These are phyloP conservation scores for Allium cepa DNA, from an alignment of 106 monocot genomes.

Conservation along the genomic window DNA sequence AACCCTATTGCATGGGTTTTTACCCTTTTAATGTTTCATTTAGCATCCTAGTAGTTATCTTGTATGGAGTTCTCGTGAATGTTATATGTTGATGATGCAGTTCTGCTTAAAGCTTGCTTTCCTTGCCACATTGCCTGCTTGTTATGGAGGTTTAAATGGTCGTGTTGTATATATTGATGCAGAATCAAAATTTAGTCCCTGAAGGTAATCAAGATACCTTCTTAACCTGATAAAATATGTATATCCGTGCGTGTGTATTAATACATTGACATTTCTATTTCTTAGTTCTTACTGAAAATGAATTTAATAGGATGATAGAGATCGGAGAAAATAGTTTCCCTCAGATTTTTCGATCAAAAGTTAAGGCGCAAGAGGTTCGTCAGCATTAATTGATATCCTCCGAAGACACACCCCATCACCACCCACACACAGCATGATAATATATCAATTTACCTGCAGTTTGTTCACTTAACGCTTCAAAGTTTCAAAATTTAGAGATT, in stretches of 20 bases:
- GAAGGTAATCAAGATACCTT: conserved; percentile 36
- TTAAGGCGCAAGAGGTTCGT: conserved; percentile 72
- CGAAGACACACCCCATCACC: too few species aligned
- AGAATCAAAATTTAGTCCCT: conserved; percentile 87
- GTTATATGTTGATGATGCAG: conserved; percentile 27
- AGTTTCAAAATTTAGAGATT: too few species aligned
- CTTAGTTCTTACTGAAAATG: conserved; percentile 2
- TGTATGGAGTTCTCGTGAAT: conserved; percentile 4
- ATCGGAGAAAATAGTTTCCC: conserved; percentile 88
- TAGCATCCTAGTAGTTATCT: background rate
- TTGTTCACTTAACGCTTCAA: too few species aligned
- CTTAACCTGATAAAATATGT: background rate
- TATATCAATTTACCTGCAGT: too few species aligned
- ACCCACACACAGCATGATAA: too few species aligned
- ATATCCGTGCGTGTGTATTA: background rate
- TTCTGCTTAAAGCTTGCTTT: conserved; percentile 85
- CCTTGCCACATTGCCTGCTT: conserved; percentile 67
- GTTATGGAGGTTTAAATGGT: conserved; percentile 83
- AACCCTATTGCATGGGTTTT: too few species aligned
- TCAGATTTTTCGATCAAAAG: conserved; percentile 61
- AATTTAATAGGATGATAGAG: conserved; percentile 69
- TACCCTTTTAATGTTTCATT: too few species aligned
- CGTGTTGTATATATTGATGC: conserved; percentile 87
- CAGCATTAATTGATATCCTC: too few species aligned
- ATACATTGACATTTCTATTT: background rate